Evolutionary conservation across 352 stramenopile genomes (phyloP).

Genomic region (Pelagophyceae sp.): DNA sequence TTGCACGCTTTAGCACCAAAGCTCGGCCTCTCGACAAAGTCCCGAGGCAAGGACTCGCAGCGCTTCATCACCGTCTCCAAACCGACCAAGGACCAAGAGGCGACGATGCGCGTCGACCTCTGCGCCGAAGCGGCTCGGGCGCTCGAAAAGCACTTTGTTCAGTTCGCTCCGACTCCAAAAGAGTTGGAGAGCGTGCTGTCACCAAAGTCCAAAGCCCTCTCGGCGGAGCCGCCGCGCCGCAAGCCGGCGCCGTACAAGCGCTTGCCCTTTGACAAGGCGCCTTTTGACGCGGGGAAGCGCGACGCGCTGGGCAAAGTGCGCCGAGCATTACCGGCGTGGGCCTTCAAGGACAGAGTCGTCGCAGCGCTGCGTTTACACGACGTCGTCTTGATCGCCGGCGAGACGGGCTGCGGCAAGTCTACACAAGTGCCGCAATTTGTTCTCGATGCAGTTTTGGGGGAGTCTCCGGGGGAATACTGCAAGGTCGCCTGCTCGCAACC

Average conservation of each 20-base stretch:
- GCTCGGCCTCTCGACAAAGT: conserved; percentile 55
- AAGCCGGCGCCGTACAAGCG: background rate
- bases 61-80: conserved; percentile 52
- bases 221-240: background rate
- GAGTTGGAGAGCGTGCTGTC: no score
- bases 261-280: background rate
- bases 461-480: conserved; percentile 24
- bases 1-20: conserved; percentile 52
- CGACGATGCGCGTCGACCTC: conserved; percentile 4
- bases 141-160: background rate
- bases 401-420: conserved; percentile 81
- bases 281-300: background rate
- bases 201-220: background rate
- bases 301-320: conserved; percentile 36
- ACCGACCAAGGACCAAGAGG: conserved; percentile 25
- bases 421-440: conserved; percentile 79
- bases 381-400: conserved; percentile 77
- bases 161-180: no score
- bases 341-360: conserved; percentile 43
- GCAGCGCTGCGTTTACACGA: conserved; percentile 55
- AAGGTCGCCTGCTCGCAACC: conserved; percentile 86
- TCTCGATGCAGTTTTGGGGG: conserved; percentile 45
- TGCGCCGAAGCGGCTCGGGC: background rate
- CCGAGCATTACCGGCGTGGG: conserved; percentile 46
- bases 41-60: conserved; percentile 50